A percentile compares a stretch with the other conserved stretches of the same genome.
Evolutionary conservation across 768 basidiomycete genomes (phyloP).

Genomic region (Antrodiella citrinella): DNA sequence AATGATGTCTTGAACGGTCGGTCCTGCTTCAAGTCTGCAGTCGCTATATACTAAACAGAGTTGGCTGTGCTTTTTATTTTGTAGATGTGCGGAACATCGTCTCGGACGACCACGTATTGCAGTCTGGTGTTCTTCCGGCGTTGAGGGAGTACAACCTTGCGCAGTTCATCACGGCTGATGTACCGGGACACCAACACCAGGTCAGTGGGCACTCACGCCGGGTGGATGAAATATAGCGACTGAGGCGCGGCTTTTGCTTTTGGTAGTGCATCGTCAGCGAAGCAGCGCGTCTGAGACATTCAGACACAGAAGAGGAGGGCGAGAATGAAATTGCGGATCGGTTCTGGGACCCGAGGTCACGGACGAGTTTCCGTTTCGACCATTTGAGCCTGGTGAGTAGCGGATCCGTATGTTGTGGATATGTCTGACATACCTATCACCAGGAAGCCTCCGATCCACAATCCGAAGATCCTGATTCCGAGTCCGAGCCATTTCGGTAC

Average conservation of each 20-base stretch:
- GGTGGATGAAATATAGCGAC: background rate
- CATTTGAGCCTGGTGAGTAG: slow-evolving; percentile 70
- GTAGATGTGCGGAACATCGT: slow-evolving; percentile 88
- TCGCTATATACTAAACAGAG: background rate
- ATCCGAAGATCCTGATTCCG: slow-evolving; percentile 49
- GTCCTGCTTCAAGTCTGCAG: slow-evolving; percentile 9
- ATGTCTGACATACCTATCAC: background rate
- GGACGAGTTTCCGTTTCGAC: slow-evolving; percentile 75
- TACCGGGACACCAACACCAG: slow-evolving; percentile 70
- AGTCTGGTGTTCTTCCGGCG: slow-evolving; percentile 69
- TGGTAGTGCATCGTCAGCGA: slow-evolving; percentile 76
- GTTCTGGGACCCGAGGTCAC: slow-evolving; percentile 79
- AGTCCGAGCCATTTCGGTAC: slow-evolving; percentile 74
- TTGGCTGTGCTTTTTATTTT: slow-evolving; percentile 3
- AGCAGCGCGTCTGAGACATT: slow-evolving; percentile 34
- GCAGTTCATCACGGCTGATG: slow-evolving; percentile 82
- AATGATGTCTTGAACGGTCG: slow-evolving; percentile 91
- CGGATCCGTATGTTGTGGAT: background rate
- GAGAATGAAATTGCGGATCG: slow-evolving; percentile 48
- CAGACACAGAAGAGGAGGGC: slow-evolving; percentile 12
- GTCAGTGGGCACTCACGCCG: slow-evolving; percentile 32
- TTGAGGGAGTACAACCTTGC: slow-evolving; percentile 79
- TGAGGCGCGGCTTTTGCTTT: background rate
- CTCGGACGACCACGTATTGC: slow-evolving; percentile 76
- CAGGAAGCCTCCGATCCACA: slow-evolving; percentile 77